Evolutionary conservation across 2,329 filamentous ascomycete genomes (phyloP).

Genomic region (Myriosclerotinia scirpicola): DNA sequence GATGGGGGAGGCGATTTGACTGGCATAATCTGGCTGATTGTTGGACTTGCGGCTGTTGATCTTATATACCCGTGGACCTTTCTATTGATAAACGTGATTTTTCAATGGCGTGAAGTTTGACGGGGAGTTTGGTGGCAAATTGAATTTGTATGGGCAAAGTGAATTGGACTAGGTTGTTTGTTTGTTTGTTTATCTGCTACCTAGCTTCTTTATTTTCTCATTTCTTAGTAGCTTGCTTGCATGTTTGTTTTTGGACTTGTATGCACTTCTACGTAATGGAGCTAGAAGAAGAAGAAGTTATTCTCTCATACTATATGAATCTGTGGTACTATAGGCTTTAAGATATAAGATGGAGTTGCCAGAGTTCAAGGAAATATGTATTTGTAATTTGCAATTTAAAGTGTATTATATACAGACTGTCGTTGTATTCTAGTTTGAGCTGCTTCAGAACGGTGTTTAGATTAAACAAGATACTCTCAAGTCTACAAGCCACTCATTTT

Average conservation of each 20-base stretch:
- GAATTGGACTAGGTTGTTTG: not conserved
- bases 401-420: not conserved
- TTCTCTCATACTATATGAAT: not conserved
- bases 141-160: not conserved
- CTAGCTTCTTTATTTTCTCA: not conserved
- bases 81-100: not conserved
- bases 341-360: not conserved
- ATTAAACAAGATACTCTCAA: not conserved
- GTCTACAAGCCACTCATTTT: not conserved
- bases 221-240: not conserved
- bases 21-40: not conserved
- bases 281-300: not conserved
- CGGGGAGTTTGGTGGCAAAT: not conserved
- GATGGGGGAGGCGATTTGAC: not conserved
- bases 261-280: not conserved
- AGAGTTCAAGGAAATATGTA: too few relatives aligned
- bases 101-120: not conserved
- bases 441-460: not conserved
- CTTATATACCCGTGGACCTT: too few relatives aligned
- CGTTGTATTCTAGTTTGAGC: not conserved
- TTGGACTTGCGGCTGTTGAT: not conserved
- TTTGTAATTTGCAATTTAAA: accelerated
- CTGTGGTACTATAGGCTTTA: too few relatives aligned
- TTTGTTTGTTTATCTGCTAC: not conserved
- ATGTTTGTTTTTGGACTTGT: not conserved